Percentiles rank a stretch among this genome's conserved stretches.
Evolutionary conservation across 2,329 filamentous ascomycete species (phyloP).

Genomic region (Cryphonectria naterciae): DNA sequence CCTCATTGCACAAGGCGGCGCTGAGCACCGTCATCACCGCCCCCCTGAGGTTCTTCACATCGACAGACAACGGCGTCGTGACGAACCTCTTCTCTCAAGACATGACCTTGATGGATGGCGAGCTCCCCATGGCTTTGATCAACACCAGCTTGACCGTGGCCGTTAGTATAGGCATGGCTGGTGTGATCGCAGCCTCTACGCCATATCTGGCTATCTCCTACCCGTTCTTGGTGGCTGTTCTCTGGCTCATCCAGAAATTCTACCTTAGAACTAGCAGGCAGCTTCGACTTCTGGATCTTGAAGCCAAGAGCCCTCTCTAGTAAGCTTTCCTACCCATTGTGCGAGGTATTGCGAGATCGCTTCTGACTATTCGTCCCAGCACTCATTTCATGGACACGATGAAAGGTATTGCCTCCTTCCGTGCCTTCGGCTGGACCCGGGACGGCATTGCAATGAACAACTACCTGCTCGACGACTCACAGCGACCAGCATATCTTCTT

Average conservation of each 20-base stretch:
- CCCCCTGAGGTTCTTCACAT: conserved; percentile 41
- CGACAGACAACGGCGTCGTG: conserved; percentile 41
- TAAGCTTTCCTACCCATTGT: conserved; percentile 36
- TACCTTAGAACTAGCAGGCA: conserved; percentile 66
- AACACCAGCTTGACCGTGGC: conserved; percentile 34
- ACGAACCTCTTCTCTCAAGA: conserved; percentile 49
- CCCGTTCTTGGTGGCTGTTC: conserved; percentile 48
- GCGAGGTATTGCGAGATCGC: neutral
- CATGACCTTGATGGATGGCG: conserved; percentile 45
- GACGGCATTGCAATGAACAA: conserved; percentile 49
- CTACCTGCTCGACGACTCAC: conserved; percentile 55
- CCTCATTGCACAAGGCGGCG: conserved; percentile 33
- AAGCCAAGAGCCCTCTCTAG: conserved; percentile 63
- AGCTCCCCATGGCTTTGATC: conserved; percentile 40
- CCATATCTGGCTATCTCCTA: conserved; percentile 46
- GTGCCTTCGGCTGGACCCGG: conserved; percentile 60
- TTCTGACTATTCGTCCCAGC: conserved; percentile 31
- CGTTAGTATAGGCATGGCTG: conserved; percentile 33
- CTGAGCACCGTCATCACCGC: conserved; percentile 40
- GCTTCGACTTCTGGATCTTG: conserved; percentile 63
- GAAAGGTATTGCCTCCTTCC: conserved; percentile 57
- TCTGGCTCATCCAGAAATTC: conserved; percentile 58
- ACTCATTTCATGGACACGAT: conserved; percentile 60
- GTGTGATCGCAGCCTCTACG: conserved; percentile 37
- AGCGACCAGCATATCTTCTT: conserved; percentile 61